Evolutionary conservation across 2,329 filamentous ascomycete genomes (phyloP).

Genomic region (Stagonosporopsis tanaceti): DNA sequence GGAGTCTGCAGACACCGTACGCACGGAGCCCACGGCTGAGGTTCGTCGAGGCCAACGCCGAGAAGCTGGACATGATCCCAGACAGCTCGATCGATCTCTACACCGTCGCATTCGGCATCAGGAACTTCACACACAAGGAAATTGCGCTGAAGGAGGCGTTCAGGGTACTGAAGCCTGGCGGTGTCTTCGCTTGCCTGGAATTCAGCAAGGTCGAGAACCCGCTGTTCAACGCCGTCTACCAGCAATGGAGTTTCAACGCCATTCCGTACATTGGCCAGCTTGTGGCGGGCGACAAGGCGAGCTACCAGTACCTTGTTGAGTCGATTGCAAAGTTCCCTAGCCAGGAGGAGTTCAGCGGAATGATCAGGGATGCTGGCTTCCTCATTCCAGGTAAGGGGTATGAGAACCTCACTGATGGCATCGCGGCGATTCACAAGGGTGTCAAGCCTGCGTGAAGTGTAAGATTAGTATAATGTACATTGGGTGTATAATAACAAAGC

Average conservation of each 20-base stretch:
- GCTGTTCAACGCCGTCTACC: slow-evolving; percentile 85
- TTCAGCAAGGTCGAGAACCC: slow-evolving; percentile 86
- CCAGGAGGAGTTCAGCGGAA: slow-evolving; percentile 82
- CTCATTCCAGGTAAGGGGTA: slow-evolving; percentile 75
- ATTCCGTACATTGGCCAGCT: slow-evolving; percentile 96
- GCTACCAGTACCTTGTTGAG: slow-evolving; percentile 98
- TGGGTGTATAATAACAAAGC: slow-evolving; percentile 2
- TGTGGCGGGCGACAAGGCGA: slow-evolving; percentile 91
- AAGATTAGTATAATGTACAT: not conserved
- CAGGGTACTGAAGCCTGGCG: slow-evolving; percentile 90
- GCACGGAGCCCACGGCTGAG: slow-evolving; percentile 62
- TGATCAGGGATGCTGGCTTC: slow-evolving; percentile 88
- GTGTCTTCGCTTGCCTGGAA: slow-evolving; percentile 95
- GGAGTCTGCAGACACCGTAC: slow-evolving; percentile 71
- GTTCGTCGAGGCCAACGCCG: slow-evolving; percentile 92
- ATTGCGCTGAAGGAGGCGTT: slow-evolving; percentile 82
- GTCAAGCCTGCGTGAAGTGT: slow-evolving; percentile 71
- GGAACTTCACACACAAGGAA: slow-evolving; percentile 94
- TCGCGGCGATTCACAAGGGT: slow-evolving; percentile 95
- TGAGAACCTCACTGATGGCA: slow-evolving; percentile 89
- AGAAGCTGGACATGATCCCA: slow-evolving; percentile 72
- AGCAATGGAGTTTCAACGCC: slow-evolving; percentile 92
- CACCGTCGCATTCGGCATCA: slow-evolving; percentile 96
- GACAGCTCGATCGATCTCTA: slow-evolving; percentile 86
- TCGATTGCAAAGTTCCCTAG: slow-evolving; percentile 93